Evolutionary conservation across 345 rosid genomes (phyloP).

Genomic region (Sonneratia caseolaris): DNA sequence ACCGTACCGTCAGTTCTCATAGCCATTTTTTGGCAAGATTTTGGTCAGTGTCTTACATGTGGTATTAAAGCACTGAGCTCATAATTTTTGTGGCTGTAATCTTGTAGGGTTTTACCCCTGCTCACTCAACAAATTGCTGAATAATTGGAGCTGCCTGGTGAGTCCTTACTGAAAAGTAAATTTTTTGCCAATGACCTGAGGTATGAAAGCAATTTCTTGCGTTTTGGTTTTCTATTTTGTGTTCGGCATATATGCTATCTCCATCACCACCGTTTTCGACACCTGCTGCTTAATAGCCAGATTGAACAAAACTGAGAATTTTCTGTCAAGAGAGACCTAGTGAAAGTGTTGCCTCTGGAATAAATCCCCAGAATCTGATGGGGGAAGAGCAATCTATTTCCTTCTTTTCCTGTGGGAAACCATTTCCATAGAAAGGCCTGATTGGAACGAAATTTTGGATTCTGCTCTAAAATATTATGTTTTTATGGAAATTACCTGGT

Average conservation of each 20-base stretch:
- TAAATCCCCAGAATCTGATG: too few relatives aligned
- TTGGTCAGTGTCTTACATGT: slow-evolving; percentile 8
- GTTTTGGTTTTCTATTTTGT: background rate
- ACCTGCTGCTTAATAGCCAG: background rate
- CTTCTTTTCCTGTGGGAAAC: too few relatives aligned
- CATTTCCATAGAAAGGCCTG: too few relatives aligned
- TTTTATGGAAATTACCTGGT: background rate
- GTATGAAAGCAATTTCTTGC: slow-evolving; percentile 7
- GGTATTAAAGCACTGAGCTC: background rate
- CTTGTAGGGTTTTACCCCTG: too few relatives aligned
- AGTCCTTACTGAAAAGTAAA: too few relatives aligned
- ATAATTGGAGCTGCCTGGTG: too few relatives aligned
- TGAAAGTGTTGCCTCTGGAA: background rate
- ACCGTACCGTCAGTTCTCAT: slow-evolving; percentile 16
- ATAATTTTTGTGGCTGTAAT: too few relatives aligned
- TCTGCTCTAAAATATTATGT: too few relatives aligned
- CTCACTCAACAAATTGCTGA: too few relatives aligned
- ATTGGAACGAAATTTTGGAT: too few relatives aligned
- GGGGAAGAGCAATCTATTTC: too few relatives aligned
- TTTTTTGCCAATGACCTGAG: background rate
- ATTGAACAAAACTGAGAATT: background rate
- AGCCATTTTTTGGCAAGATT: slow-evolving; percentile 25
- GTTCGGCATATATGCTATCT: slow-evolving; percentile 4
- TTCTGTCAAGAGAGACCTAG: background rate
- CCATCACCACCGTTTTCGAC: background rate